Percentiles rank a stretch among this genome's conserved stretches.
These are phyloP conservation scores for Skeletonema tropicum DNA, from an alignment of 108 stramenopile species.

Conservation along the genomic window DNA sequence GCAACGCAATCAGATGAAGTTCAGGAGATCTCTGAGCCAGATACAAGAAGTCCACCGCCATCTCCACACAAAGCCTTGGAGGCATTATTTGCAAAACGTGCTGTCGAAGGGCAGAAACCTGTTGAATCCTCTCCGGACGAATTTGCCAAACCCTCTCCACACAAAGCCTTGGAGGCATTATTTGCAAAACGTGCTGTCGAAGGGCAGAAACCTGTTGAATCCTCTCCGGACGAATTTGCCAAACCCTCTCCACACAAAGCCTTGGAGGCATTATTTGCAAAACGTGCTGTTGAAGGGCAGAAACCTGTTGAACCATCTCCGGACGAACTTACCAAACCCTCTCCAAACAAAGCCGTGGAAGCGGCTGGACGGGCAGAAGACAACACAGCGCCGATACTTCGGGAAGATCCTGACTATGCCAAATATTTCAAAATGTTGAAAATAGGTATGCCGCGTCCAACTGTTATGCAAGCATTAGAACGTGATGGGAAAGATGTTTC, in stretches of 20 bases:
- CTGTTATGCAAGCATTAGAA: constrained; percentile 70
- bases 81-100: not conserved
- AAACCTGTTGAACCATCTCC: not conserved
- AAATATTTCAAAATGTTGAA: constrained; percentile 85
- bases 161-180: constrained; percentile 8
- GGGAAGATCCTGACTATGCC: constrained; percentile 72
- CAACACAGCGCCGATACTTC: constrained; percentile 9
- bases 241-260: constrained; percentile 8
- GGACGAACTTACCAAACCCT: not conserved
- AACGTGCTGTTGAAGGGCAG: not conserved
- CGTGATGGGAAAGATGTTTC: constrained; percentile 66
- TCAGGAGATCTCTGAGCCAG: not conserved
- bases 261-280: constrained; percentile 27
- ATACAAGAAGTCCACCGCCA: not conserved
- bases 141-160: not conserved
- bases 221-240: not conserved
- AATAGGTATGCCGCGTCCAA: constrained; percentile 68
- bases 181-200: not conserved
- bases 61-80: not conserved
- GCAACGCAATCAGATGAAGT: not conserved
- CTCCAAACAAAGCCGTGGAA: constrained; percentile 19
- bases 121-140: not conserved
- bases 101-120: not conserved
- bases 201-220: not conserved
- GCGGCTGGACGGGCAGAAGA: constrained; percentile 17